These are phyloP conservation scores for Coemansia interrupta DNA, from an alignment of 192 early-diverging fungal species.

Conservation along the genomic window DNA sequence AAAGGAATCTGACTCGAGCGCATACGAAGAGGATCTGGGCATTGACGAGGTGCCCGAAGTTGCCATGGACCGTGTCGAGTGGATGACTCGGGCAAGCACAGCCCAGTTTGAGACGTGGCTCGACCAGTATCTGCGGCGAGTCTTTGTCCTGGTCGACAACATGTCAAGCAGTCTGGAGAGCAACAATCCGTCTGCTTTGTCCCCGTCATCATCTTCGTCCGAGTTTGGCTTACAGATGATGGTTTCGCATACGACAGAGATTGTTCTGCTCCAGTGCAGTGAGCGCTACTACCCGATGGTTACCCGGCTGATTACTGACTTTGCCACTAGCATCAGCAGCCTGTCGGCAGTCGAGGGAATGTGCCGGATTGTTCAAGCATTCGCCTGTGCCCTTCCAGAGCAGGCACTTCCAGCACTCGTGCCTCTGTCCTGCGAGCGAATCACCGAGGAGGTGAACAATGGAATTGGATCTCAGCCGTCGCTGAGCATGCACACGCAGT, in stretches of 20 bases:
- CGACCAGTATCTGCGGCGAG: constrained; percentile 71
- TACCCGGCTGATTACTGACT: constrained; percentile 39
- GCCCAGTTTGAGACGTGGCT: constrained; percentile 86
- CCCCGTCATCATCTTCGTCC: constrained; percentile 8
- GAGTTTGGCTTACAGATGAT: constrained; percentile 28
- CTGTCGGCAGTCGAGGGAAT: constrained; percentile 40
- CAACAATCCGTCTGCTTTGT: constrained; percentile 1
- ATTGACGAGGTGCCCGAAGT: constrained; percentile 40
- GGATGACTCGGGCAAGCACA: constrained; percentile 64
- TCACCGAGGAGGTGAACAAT: constrained; percentile 42
- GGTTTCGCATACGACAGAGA: constrained; percentile 29
- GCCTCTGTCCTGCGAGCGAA: constrained; percentile 40
- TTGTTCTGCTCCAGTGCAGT: constrained; percentile 45
- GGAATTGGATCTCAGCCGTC: constrained; percentile 40
- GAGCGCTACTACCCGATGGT: constrained; percentile 50
- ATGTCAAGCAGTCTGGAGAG: constrained; percentile 38
- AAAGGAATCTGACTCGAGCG: constrained; percentile 23
- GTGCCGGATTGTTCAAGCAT: constrained; percentile 32
- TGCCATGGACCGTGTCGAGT: constrained; percentile 67
- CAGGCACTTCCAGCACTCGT: constrained; percentile 29
- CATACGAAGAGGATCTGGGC: constrained; percentile 50
- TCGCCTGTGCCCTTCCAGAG: constrained; percentile 39
- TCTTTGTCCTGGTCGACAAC: constrained; percentile 68
- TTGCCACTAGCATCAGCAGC: constrained; percentile 42
- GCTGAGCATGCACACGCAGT: constrained; percentile 29